Evolutionary conservation across 2,329 filamentous ascomycete genomes (phyloP).

Genomic region (Aspergillus brasiliensis): DNA sequence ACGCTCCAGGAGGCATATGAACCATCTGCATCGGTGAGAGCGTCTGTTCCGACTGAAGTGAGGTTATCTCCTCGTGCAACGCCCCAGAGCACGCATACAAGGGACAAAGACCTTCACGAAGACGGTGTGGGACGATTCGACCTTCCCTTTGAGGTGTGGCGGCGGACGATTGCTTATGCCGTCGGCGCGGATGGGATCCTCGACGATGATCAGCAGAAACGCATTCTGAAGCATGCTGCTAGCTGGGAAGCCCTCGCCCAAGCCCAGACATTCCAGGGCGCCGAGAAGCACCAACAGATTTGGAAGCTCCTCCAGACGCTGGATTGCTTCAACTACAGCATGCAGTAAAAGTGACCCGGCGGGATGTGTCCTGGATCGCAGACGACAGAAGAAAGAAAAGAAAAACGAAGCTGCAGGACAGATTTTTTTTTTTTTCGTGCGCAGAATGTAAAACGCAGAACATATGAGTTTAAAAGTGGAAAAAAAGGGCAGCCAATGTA

Average conservation of each 20-base stretch:
- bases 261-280: constrained; percentile 33
- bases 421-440: no score
- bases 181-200: constrained; percentile 29
- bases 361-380: neutral
- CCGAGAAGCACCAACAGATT: constrained; percentile 34
- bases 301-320: constrained; percentile 39
- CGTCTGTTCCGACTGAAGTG: neutral
- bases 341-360: neutral
- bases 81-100: neutral
- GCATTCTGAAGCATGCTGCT: constrained; percentile 35
- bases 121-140: constrained; percentile 28
- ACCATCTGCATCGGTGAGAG: neutral
- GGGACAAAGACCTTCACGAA: neutral
- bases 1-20: constrained; percentile 11
- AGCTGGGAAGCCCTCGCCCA: constrained; percentile 33
- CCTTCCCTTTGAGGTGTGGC: constrained; percentile 32
- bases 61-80: constrained; percentile 3
- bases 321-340: constrained; percentile 34
- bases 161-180: constrained; percentile 33
- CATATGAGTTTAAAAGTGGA: no score
- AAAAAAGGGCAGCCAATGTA: no score
- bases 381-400: neutral
- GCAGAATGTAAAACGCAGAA: no score
- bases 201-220: constrained; percentile 30
- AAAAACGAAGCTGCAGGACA: neutral